Percentiles rank a stretch among this genome's conserved stretches.
Evolutionary conservation across 2,329 filamentous ascomycete genomes (phyloP).

Genomic region (Leptodontidium sp.): DNA sequence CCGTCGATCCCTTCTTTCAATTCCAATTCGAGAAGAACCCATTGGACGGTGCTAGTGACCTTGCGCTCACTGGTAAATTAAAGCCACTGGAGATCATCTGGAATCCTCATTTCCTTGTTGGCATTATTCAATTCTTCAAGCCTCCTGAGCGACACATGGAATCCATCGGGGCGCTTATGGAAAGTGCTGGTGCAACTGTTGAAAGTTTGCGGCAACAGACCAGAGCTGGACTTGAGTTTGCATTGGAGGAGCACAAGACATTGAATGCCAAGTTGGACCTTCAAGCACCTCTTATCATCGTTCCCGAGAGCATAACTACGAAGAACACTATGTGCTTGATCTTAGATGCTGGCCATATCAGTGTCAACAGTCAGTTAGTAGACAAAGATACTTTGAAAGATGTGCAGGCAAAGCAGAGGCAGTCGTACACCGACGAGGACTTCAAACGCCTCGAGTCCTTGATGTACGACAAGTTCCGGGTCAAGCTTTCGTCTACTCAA

Average conservation of each 20-base stretch:
- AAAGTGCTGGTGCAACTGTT: constrained; percentile 93
- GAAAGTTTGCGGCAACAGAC: constrained; percentile 96
- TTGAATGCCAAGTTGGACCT: constrained; percentile 96
- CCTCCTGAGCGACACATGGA: constrained; percentile 98
- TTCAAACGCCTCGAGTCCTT: constrained; percentile 86
- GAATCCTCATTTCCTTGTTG: constrained; percentile 92
- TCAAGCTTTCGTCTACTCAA: constrained; percentile 94
- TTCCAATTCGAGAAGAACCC: constrained; percentile 95
- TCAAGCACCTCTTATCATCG: constrained; percentile 93
- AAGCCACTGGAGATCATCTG: constrained; percentile 98
- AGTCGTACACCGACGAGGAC: constrained; percentile 88
- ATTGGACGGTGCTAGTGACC: constrained; percentile 89
- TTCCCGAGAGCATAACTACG: constrained; percentile 89
- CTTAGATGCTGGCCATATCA: constrained; percentile 94
- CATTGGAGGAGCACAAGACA: constrained; percentile 96
- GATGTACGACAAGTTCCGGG: constrained; percentile 97
- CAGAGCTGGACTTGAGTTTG: constrained; percentile 93
- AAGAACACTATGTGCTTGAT: constrained; percentile 87
- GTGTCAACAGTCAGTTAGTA: constrained; percentile 91
- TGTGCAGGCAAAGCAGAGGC: constrained; percentile 88
- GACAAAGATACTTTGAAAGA: constrained; percentile 90
- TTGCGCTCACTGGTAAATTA: constrained; percentile 87
- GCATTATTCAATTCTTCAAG: constrained; percentile 93
- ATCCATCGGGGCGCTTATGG: constrained; percentile 94
- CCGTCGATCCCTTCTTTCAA: constrained; percentile 85